These are phyloP conservation scores for Aspergillus tanneri DNA, from an alignment of 2,329 filamentous ascomycete species.

Conservation along the genomic window DNA sequence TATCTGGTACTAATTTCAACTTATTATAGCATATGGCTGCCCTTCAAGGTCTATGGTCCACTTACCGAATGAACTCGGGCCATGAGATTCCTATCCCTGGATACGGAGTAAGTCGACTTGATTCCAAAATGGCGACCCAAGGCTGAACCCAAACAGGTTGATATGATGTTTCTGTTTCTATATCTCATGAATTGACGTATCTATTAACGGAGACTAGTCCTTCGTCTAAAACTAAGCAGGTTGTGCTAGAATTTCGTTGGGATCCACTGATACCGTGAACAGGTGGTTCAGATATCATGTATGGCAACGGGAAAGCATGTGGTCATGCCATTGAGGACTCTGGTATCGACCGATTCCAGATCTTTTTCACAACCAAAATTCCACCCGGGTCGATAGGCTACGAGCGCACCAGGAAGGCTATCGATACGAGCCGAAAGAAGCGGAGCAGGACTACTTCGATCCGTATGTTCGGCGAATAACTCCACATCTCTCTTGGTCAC, in stretches of 20 bases:
- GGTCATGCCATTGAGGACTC: slow-evolving; percentile 63
- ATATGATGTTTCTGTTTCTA: slow-evolving; percentile 29
- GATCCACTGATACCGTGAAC: slow-evolving; percentile 32
- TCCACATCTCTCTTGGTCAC: background rate
- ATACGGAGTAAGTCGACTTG: slow-evolving; percentile 51
- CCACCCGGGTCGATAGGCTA: slow-evolving; percentile 64
- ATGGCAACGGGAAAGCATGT: slow-evolving; percentile 69
- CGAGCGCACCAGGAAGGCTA: slow-evolving; percentile 64
- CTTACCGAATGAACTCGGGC: slow-evolving; percentile 57
- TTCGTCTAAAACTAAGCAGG: slow-evolving; percentile 27
- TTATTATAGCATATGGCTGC: too few species aligned
- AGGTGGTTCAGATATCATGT: slow-evolving; percentile 62
- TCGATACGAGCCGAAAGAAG: slow-evolving; percentile 62
- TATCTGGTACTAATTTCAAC: background rate
- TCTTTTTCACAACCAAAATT: slow-evolving; percentile 81
- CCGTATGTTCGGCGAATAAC: slow-evolving; percentile 48
- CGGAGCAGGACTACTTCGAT: slow-evolving; percentile 72
- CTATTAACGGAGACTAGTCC: slow-evolving; percentile 18
- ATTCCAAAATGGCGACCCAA: background rate
- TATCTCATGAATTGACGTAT: background rate
- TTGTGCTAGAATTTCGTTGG: slow-evolving; percentile 29
- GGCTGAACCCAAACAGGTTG: slow-evolving; percentile 24
- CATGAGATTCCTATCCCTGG: slow-evolving; percentile 62
- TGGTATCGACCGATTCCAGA: slow-evolving; percentile 62
- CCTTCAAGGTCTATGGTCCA: slow-evolving; percentile 30